A percentile compares a stretch with the other conserved stretches of the same genome.
phyloP scores from a whole-genome alignment of 164 flowering plant species.

The Stephania yunnanensis region DNA sequence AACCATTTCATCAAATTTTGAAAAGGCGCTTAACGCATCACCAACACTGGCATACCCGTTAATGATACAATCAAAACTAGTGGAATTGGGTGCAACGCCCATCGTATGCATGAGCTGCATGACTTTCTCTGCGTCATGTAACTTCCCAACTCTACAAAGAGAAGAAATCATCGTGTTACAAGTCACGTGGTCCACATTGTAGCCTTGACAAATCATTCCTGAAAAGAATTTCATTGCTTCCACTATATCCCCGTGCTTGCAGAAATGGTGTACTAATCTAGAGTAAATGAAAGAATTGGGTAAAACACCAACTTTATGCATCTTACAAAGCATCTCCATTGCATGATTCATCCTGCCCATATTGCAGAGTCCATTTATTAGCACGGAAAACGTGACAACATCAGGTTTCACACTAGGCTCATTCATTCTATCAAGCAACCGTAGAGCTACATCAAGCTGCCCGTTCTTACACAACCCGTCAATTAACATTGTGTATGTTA shows the following conservation, averaged over 20 bases:
- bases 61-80: conserved; percentile 55
- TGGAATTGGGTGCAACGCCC: conserved; percentile 42
- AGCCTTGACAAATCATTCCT: conserved; percentile 40
- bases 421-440: conserved; percentile 42
- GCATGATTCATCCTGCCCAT: conserved; percentile 36
- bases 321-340: conserved; percentile 58
- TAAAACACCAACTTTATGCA: conserved; percentile 42
- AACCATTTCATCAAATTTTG: conserved; percentile 60
- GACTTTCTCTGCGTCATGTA: conserved; percentile 59
- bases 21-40: conserved; percentile 50
- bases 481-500: conserved; percentile 51
- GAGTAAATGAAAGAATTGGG: conserved; percentile 49
- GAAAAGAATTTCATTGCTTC: conserved; percentile 49
- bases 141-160: conserved; percentile 48
- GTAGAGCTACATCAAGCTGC: conserved; percentile 39
- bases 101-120: conserved; percentile 47
- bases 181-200: conserved; percentile 35
- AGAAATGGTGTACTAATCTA: conserved; percentile 50
- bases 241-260: conserved; percentile 40
- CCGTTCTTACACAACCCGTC: conserved; percentile 60
- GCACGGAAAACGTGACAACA: conserved; percentile 64
- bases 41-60: conserved; percentile 56
- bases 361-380: conserved; percentile 62
- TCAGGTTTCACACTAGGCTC: conserved; percentile 50
- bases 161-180: conserved; percentile 53